phyloP scores from a whole-genome alignment of 2,329 filamentous ascomycete species.

The Pseudogymnoascus sp. region DNA sequence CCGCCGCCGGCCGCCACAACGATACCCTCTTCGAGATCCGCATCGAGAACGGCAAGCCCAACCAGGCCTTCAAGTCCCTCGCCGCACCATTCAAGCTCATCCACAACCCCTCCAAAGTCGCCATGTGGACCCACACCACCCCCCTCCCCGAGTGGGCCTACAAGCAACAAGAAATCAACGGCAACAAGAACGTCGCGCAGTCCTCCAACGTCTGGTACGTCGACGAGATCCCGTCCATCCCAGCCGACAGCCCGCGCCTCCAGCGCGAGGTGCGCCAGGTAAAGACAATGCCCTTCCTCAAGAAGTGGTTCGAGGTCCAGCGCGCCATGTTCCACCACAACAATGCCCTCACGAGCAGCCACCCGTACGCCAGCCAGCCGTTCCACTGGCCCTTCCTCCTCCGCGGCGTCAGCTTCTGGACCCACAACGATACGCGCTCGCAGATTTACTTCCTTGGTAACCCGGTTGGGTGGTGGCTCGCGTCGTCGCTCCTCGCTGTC shows the following conservation, averaged over 20 bases:
- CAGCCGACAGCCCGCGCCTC: slow-evolving; percentile 58
- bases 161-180: slow-evolving; percentile 98
- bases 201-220: slow-evolving; percentile 92
- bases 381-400: slow-evolving; percentile 98
- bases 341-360: slow-evolving; percentile 92
- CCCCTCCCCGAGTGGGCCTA: slow-evolving; percentile 96
- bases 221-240: slow-evolving; percentile 79
- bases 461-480: slow-evolving; percentile 94
- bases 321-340: slow-evolving; percentile 99
- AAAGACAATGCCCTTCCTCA: slow-evolving; percentile 78
- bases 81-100: slow-evolving; percentile 93
- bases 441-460: slow-evolving; percentile 99
- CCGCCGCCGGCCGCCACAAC: slow-evolving; percentile 64
- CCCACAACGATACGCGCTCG: slow-evolving; percentile 84
- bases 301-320: slow-evolving; percentile 94
- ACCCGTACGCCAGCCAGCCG: slow-evolving; percentile 89
- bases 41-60: slow-evolving; percentile 74
- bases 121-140: slow-evolving; percentile 96
- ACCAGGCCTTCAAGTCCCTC: slow-evolving; percentile 81
- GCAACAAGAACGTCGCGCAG: slow-evolving; percentile 88
- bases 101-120: slow-evolving; percentile 89
- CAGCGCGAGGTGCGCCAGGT: slow-evolving; percentile 68
- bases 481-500: slow-evolving; percentile 83
- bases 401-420: slow-evolving; percentile 98
- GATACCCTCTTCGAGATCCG: slow-evolving; percentile 91